Evolutionary conservation across 306 rosid genomes (phyloP).

Genomic region (Pterocarpus macrocarpus): DNA sequence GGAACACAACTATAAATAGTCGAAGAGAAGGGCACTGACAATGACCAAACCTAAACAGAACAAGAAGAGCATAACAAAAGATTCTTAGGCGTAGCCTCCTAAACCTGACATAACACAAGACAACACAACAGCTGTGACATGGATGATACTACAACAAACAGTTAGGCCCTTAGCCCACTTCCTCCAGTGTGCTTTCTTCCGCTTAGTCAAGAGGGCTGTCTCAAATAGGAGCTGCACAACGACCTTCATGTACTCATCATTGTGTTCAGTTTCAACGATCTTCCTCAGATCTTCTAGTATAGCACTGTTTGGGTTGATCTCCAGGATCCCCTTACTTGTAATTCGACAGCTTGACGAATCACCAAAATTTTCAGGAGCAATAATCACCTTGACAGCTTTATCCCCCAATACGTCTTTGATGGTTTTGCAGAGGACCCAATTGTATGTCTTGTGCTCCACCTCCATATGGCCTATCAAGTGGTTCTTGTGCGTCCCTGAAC

Average conservation of each 20-base stretch:
- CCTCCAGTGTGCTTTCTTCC: too few species aligned
- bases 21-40: too few species aligned
- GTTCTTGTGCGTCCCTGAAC: slow-evolving; percentile 42
- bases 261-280: slow-evolving; percentile 63
- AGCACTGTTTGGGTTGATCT: slow-evolving; percentile 69
- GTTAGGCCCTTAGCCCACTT: too few species aligned
- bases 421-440: slow-evolving; percentile 56
- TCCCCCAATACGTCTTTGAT: slow-evolving; percentile 66
- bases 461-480: too few species aligned
- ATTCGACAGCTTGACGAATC: slow-evolving; percentile 73
- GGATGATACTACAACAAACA: too few species aligned
- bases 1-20: too few species aligned
- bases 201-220: slow-evolving; percentile 53
- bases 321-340: slow-evolving; percentile 75
- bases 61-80: too few species aligned
- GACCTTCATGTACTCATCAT: slow-evolving; percentile 62
- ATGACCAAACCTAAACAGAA: too few species aligned
- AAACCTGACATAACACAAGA: too few species aligned
- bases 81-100: too few species aligned
- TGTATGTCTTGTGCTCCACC: too few species aligned
- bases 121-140: too few species aligned
- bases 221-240: slow-evolving; percentile 67
- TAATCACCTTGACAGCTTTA: slow-evolving; percentile 56
- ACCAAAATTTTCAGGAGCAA: slow-evolving; percentile 62
- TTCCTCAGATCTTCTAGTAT: slow-evolving; percentile 72